A percentile compares a stretch with the other conserved stretches of the same genome.
phyloP scores from a whole-genome alignment of 2,329 filamentous ascomycete species.

The Sarocladium oryzae region DNA sequence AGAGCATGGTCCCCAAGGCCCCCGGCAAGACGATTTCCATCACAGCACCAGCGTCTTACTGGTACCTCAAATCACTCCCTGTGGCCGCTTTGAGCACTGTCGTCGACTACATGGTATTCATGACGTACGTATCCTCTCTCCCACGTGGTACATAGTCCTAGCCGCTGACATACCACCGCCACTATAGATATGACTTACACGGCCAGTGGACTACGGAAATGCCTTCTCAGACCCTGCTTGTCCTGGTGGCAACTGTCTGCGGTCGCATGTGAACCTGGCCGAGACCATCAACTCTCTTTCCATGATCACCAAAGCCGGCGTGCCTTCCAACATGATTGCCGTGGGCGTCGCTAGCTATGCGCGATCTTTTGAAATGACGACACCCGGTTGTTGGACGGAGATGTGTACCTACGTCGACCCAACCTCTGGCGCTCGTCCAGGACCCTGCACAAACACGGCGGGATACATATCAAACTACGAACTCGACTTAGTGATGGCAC shows the following conservation, averaged over 20 bases:
- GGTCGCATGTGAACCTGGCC: slow-evolving; percentile 28
- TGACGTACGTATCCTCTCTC: too few species aligned
- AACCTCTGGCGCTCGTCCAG: slow-evolving; percentile 8
- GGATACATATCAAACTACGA: slow-evolving; percentile 26
- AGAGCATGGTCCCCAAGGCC: slow-evolving; percentile 19
- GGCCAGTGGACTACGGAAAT: slow-evolving; percentile 25
- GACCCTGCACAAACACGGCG: slow-evolving; percentile 21
- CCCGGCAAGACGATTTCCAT: slow-evolving; percentile 26
- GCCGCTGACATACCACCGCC: too few species aligned
- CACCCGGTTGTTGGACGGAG: too few species aligned
- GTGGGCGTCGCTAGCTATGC: too few species aligned
- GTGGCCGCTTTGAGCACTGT: slow-evolving; percentile 23
- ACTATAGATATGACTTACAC: slow-evolving; percentile 26
- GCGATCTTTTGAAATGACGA: too few species aligned
- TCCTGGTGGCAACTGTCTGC: slow-evolving; percentile 25
- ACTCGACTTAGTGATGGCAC: slow-evolving; percentile 23
- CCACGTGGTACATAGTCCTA: too few species aligned
- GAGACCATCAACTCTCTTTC: slow-evolving; percentile 26
- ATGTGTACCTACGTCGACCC: slow-evolving; percentile 8
- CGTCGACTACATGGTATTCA: slow-evolving; percentile 27
- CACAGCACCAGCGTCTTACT: slow-evolving; percentile 31
- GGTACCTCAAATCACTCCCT: slow-evolving; percentile 31
- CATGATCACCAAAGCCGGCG: slow-evolving; percentile 30
- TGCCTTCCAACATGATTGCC: slow-evolving; percentile 21
- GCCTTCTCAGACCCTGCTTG: slow-evolving; percentile 18